A percentile compares a stretch with the other conserved stretches of the same genome.
phyloP scores from a whole-genome alignment of 83 land plant species.

The Picea abies region DNA sequence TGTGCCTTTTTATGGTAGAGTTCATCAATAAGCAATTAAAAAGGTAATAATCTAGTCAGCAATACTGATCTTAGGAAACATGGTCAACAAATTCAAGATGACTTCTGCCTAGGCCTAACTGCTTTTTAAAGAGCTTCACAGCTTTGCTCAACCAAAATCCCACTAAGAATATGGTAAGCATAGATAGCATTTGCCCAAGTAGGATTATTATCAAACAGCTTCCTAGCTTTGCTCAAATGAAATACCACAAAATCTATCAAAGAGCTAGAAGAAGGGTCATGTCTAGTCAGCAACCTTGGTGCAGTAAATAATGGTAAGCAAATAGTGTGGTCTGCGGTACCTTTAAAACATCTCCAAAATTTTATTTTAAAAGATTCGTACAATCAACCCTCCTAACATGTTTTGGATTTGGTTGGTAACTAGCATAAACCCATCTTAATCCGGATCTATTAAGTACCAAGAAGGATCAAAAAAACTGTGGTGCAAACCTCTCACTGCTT shows the following conservation, averaged over 20 bases:
- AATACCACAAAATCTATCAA: not conserved
- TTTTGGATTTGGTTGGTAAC: no score
- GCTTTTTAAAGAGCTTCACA: not conserved
- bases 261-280: not conserved
- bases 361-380: no score
- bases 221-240: not conserved
- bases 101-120: not conserved
- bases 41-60: not conserved
- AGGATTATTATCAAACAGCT: not conserved
- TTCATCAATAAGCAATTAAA: not conserved
- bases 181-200: not conserved
- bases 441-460: no score
- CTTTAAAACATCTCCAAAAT: no score
- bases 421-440: no score
- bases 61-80: not conserved
- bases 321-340: not conserved
- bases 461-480: no score
- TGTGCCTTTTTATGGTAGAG: not conserved
- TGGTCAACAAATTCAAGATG: not conserved
- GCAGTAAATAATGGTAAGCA: not conserved
- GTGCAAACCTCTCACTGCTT: no score
- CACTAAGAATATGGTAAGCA: not conserved
- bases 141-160: slow-evolving; percentile 2
- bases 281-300: not conserved
- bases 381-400: no score